These are phyloP conservation scores for Citrus glauca DNA, from an alignment of 345 rosid species.

Conservation along the genomic window DNA sequence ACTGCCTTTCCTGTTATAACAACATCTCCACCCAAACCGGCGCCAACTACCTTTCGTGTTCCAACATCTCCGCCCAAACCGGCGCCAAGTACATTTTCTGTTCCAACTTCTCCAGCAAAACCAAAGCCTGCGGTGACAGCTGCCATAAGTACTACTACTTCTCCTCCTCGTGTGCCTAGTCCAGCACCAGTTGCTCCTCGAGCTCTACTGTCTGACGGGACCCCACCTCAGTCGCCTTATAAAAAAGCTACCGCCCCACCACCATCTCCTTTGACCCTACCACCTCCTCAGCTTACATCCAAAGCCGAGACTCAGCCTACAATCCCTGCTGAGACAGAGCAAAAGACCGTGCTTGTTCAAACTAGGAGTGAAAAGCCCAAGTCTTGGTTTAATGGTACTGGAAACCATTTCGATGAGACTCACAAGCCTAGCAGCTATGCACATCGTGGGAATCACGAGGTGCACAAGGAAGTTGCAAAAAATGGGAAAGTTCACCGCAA, in stretches of 20 bases:
- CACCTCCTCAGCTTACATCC: slow-evolving; percentile 53
- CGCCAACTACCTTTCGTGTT: no score
- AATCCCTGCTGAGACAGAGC: slow-evolving; percentile 50
- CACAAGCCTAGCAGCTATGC: slow-evolving; percentile 21
- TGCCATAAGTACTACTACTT: no score
- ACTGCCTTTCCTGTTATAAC: no score
- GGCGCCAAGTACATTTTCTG: no score
- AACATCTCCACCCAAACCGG: no score
- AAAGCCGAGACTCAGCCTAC: slow-evolving; percentile 30
- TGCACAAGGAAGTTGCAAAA: not conserved
- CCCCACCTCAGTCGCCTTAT: slow-evolving; percentile 44
- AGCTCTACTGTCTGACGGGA: slow-evolving; percentile 17
- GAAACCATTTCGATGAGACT: slow-evolving; percentile 3
- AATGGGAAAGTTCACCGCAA: slow-evolving; percentile 27
- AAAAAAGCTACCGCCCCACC: slow-evolving; percentile 39
- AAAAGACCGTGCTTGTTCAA: slow-evolving; percentile 61
- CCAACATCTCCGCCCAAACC: no score
- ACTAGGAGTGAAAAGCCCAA: slow-evolving; percentile 39
- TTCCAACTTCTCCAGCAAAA: not conserved
- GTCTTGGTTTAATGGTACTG: slow-evolving; percentile 7
- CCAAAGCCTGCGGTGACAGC: not conserved
- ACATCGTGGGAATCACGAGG: slow-evolving; percentile 15
- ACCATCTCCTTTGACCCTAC: slow-evolving; percentile 75
- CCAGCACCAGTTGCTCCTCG: slow-evolving; percentile 20
- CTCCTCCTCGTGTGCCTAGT: not conserved